Base-by-base conservation (phyloP, 441 rosid genomes). In the Bruguiera hainesii region DNA sequence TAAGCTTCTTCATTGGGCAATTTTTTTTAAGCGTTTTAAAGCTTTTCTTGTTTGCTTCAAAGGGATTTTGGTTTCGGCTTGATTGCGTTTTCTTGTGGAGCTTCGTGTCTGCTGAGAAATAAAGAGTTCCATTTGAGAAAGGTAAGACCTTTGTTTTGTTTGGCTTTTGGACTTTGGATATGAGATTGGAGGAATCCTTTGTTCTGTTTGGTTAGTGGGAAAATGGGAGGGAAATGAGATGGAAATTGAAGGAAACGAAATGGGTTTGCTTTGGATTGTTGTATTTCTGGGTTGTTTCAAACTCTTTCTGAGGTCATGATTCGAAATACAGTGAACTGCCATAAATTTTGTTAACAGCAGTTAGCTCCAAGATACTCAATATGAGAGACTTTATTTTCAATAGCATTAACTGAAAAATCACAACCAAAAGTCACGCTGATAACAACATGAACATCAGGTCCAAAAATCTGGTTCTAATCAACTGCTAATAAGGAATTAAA, bases 171-270 rank as follows among this genome's bases (percentile, higher is more conserved):
- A 18, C 10, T 61, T 23, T 25, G 35, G 56, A 0, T 1, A 39
- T 56, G 28, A 15, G 30, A n/a, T 57, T 16, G 56, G 18, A 23
- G 13, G 56, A 18, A 37, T 39, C 25, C 48, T 42, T 39, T 28
- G 46, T n/a, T 3, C 48, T 56, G 55, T 26, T 55, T 63, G 52
- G 55, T 60, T 50, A n/a, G 11, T 51, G 46, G 57, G 70, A 26
- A 66, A 66, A 46, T 57, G 53, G 7, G 6, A 20, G 28, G 26
- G 18, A 66, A 37, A 6, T 7, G 16, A 4, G 28, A 3, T 9
- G 15, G 13, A 28, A 11, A 20, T 20, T 20, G 16, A 4, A 21
- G 31, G 7, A n/a, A n/a, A 56, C 29, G 18, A 15, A 57, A 2
- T 57, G 29, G 7, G 18, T 29, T 31, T 57, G n/a, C 20, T 56